Evolutionary conservation across 441 rosid species (phyloP).

Genomic region (Adansonia grandidieri): DNA sequence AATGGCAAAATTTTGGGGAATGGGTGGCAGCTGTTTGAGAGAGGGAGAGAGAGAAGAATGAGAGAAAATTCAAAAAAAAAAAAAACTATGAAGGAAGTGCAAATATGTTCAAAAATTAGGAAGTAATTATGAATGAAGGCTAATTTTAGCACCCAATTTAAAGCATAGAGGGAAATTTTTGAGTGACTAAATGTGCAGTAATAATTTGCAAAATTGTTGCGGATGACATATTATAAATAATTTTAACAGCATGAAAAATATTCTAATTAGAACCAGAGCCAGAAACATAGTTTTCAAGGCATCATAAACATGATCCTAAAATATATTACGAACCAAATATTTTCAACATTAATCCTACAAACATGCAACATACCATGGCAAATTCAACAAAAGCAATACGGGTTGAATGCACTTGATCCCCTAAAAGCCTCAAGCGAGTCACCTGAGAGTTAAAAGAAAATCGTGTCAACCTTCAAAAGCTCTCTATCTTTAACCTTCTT

Average conservation of each 20-base stretch:
- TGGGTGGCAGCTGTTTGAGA: not conserved
- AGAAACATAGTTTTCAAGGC: conserved; percentile 6
- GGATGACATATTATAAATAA: not conserved
- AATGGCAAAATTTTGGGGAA: not conserved
- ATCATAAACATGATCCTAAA: conserved; percentile 11
- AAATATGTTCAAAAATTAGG: not conserved
- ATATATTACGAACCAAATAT: not conserved
- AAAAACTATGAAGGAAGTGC: not conserved
- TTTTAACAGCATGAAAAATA: not conserved
- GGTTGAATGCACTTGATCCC: conserved; percentile 67
- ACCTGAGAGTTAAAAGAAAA: conserved; percentile 42
- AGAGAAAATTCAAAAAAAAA: not conserved
- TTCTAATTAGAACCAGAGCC: not conserved
- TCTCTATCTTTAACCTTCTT: not conserved
- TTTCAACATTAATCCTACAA: not conserved
- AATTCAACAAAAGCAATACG: conserved; percentile 80
- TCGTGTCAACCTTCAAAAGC: conserved; percentile 8
- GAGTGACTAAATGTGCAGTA: not conserved
- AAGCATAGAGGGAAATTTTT: not conserved
- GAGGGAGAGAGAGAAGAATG: not conserved
- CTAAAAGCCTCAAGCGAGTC: conserved; percentile 68
- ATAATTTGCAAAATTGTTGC: not conserved
- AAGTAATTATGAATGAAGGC: not conserved
- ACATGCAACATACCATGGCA: conserved; percentile 51
- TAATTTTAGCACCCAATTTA: not conserved